A percentile compares a stretch with the other conserved stretches of the same genome.
Evolutionary conservation across 129 eudicot species (phyloP).

Genomic region (Smallanthus sonchifolius): DNA sequence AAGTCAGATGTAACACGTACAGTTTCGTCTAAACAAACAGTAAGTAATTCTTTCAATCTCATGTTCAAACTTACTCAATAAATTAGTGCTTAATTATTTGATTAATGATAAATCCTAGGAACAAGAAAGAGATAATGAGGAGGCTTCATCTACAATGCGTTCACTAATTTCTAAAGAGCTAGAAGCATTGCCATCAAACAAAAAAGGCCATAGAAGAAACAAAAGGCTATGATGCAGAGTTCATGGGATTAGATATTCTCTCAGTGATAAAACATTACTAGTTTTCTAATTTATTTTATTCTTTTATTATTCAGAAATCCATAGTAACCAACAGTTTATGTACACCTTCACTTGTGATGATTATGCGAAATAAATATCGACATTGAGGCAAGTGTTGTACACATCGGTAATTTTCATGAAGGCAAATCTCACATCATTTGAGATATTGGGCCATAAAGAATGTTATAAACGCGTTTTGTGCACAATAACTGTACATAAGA

Average conservation of each 20-base stretch:
- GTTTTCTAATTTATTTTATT: constrained; percentile 13
- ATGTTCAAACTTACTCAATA: background rate
- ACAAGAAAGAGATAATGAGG: constrained; percentile 27
- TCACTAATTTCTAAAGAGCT: constrained; percentile 35
- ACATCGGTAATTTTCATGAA: background rate
- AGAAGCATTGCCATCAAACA: constrained; percentile 34
- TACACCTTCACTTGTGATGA: background rate
- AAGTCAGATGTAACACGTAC: constrained; percentile 25
- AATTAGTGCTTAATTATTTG: background rate
- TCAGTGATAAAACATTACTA: background rate
- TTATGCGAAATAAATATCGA: background rate
- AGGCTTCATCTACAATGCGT: constrained; percentile 37
- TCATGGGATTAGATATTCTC: constrained; percentile 19
- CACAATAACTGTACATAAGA: too few relatives aligned
- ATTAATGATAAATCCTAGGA: constrained; percentile 22
- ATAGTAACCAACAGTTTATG: background rate
- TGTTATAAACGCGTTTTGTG: too few relatives aligned
- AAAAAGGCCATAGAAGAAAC: constrained; percentile 22
- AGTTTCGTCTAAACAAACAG: constrained; percentile 32
- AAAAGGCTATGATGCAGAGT: constrained; percentile 24
- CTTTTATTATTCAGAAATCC: constrained; percentile 3
- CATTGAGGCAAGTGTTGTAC: background rate
- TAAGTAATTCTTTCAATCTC: constrained; percentile 31
- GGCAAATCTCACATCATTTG: too few relatives aligned
- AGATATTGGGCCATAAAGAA: too few relatives aligned